phyloP scores from a whole-genome alignment of 495 filamentous ascomycete species.

The Lindgomyces ingoldianus region DNA sequence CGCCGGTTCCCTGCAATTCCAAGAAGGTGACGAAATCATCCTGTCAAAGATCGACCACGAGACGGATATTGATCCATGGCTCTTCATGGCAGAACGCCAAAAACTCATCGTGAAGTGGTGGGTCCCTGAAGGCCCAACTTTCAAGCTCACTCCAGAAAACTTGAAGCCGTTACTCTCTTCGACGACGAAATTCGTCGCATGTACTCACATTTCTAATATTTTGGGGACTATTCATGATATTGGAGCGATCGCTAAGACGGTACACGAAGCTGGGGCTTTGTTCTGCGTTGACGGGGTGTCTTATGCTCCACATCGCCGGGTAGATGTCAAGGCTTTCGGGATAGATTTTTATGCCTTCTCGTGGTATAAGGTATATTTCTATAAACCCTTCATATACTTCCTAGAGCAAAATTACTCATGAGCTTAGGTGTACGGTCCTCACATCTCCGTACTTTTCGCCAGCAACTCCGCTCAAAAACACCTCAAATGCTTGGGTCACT shows the following conservation, averaged over 20 bases:
- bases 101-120: constrained; percentile 68
- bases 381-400: background rate
- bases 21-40: constrained; percentile 63
- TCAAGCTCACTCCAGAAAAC: constrained; percentile 55
- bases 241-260: constrained; percentile 54
- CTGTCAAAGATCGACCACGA: constrained; percentile 71
- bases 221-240: constrained; percentile 69
- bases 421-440: constrained; percentile 65
- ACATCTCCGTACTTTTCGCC: constrained; percentile 68
- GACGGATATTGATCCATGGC: constrained; percentile 70
- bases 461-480: constrained; percentile 51
- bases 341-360: constrained; percentile 75
- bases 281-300: constrained; percentile 65
- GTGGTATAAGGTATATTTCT: constrained; percentile 64
- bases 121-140: constrained; percentile 50
- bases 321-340: constrained; percentile 65
- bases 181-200: constrained; percentile 65
- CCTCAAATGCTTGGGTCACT: constrained; percentile 62
- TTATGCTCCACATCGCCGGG: constrained; percentile 65
- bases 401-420: background rate
- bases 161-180: constrained; percentile 57
- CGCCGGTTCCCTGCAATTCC: constrained; percentile 59
- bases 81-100: constrained; percentile 58
- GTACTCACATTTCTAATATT: constrained; percentile 70
- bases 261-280: constrained; percentile 54